Evolutionary conservation across 768 basidiomycete genomes (phyloP), one percentile per base, ranked within the genome.

Genomic region (Mycena albidolilacea): DNA sequence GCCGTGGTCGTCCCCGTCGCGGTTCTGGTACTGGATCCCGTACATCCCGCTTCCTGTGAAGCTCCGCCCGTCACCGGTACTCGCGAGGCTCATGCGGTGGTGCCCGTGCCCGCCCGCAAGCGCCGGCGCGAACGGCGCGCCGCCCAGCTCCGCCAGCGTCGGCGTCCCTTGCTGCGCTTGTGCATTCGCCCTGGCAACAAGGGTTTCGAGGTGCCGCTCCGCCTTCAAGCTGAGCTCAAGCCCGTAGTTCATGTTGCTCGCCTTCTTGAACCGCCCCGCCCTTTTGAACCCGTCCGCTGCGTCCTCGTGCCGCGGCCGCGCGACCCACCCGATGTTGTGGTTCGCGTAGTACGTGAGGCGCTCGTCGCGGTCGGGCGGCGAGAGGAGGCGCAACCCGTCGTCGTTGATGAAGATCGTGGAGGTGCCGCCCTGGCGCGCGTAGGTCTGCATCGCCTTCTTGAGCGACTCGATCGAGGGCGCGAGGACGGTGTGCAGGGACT

Each of bases 261-360:
- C 95, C 82, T 97, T 97, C 86, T 97, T 97, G 87, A 97, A 97
- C 23, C 95, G 88, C 41, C 96, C 96, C 5, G 92, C 91, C 50
- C 88, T 90, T 85, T 81, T 89, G 83, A 88, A 92, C 2, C 91
- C 93, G 67, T 87, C 88, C 7, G 84, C 80, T 0, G 80, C 63
- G 70, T 83, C 77, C 71, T 89, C 88, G 76, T 94, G 93, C 54
- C 85, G 84, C 0, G 94, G 94, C n/a, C 94, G 88, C 4, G 94
- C 92, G 71, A 94, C 92, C 89, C 91, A 95, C 7, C 91, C 94
- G 76, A 95, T 91, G 76, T 89, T 89, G 77, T 92, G 88, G 71
- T 89, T 89, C 0, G 90, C 89, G 79, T 96, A 96, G 82, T 90
- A 95, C 19, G 86, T 85, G 60, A 91, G 86, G 30, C 94, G 88